Evolutionary conservation across 2,329 filamentous ascomycete species (phyloP).

Genomic region (Trichoderma cornu-damae): DNA sequence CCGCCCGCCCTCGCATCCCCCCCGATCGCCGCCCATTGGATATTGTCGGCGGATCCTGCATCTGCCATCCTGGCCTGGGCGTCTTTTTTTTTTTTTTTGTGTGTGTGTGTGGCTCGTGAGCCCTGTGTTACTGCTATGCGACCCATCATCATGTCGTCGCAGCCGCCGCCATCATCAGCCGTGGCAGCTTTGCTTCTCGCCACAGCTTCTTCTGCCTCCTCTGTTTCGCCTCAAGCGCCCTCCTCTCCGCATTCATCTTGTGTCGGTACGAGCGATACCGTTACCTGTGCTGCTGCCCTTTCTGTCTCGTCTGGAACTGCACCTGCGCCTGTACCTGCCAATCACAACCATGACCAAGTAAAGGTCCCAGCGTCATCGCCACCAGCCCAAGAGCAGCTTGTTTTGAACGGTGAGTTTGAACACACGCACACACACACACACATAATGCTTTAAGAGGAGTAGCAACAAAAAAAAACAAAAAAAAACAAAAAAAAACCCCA

Average conservation of each 20-base stretch:
- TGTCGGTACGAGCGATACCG: constrained; percentile 1
- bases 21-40: constrained; percentile 8
- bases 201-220: constrained; percentile 1
- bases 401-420: constrained; percentile 8
- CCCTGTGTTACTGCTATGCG: constrained; percentile 1
- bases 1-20: background rate
- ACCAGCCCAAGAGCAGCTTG: background rate
- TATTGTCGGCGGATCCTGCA: constrained; percentile 4
- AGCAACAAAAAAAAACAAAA: background rate
- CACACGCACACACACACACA: too few relatives aligned
- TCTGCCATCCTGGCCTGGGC: background rate
- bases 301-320: background rate
- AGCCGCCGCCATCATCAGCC: background rate
- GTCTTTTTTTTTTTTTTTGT: too few relatives aligned
- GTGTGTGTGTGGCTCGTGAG: constrained; percentile 16
- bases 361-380: background rate
- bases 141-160: constrained; percentile 14
- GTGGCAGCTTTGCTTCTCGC: constrained; percentile 5
- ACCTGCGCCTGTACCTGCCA: background rate
- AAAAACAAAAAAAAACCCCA: background rate
- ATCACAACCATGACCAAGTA: background rate
- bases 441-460: background rate
- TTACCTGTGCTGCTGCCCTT: background rate
- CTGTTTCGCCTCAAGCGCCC: background rate
- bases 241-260: background rate